Evolutionary conservation across 2,329 filamentous ascomycete genomes (phyloP), one percentile per base, ranked within the genome.

Genomic region (Albophoma yamanashiensis): DNA sequence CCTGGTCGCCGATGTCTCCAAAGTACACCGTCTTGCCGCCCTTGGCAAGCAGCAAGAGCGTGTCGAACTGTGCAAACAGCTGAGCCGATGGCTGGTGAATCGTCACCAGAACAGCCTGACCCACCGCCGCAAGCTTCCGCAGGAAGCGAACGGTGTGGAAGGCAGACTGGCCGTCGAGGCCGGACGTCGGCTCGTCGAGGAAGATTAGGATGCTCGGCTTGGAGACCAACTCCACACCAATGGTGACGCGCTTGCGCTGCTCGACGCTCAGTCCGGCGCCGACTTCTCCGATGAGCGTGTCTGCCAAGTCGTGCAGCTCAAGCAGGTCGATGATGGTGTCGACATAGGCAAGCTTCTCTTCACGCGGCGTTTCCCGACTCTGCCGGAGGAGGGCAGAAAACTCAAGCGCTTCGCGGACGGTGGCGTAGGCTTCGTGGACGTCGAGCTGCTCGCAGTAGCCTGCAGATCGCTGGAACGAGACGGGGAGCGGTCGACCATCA

Each of bases 361-460:
- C 75, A 1, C 80, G 79, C 0, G 87, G 75, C 1, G 85, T 80
- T 31, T 85, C 78, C 12, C 82, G 83, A 34, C 84, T 85, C 69
- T 93, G 90, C 58, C 90, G 83, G 12, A 93, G 81, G 1, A 89
- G 73, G 4, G 89, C 89, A 57, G 85, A 89, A 69, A 93, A 92
- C 60, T 83, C 81, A 5, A 93, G 78, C 1, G 89, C 88, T 70
- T 93, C 89, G 20, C 89, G 82, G 4, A 92, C 89, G 0, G 90
- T 93, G 1, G 86, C 81, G 0, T 83, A 89, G 1, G 84, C 78
- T 60, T 91, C 80, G 68, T 93, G 90, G 1, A 93, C 79, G 74
- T 94, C 90, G 62, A 92, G 86, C 70, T 94, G 90, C 69, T 92
- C 88, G 61, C 88, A 89, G 67, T 92, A 92, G 39, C 89, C 89